Percentiles rank a stretch among this genome's conserved stretches.
Conservation (phyloP, 345 rosid species). For the Melaleuca quinquenervia region DNA sequence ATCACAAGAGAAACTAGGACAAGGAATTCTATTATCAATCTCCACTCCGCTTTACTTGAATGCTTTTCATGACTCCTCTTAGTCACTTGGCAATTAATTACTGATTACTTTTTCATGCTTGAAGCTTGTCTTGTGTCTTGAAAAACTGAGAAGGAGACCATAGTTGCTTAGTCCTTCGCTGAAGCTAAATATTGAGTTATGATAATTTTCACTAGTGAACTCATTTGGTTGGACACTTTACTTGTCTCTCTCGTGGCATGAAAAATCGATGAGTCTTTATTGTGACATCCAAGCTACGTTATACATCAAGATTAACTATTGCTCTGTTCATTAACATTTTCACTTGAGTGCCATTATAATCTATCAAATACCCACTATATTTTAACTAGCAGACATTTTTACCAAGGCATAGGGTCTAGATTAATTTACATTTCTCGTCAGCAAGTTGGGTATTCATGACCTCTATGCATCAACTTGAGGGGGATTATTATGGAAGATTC, state of each 20-base stretch:
- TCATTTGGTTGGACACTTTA: not conserved
- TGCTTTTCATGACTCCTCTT: too few species aligned
- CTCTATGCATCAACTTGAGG: too few species aligned
- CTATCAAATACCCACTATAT: not conserved
- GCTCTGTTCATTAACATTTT: not conserved
- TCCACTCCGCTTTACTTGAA: too few species aligned
- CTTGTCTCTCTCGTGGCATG: not conserved
- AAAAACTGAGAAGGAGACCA: not conserved
- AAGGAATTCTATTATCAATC: too few species aligned
- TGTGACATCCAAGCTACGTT: not conserved
- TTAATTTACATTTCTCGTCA: not conserved
- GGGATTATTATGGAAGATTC: too few species aligned
- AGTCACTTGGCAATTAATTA: too few species aligned
- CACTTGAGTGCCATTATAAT: too few species aligned
- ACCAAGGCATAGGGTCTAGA: not conserved
- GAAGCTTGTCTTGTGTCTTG: not conserved
- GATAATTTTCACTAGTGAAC: not conserved
- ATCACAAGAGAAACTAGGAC: too few species aligned
- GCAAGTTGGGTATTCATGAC: not conserved
- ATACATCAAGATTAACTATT: not conserved
- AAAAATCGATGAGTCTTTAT: not conserved
- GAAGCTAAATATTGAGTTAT: too few species aligned
- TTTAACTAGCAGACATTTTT: not conserved
- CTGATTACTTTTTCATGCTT: too few species aligned
- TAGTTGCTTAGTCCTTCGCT: not conserved